A percentile compares a stretch with the other conserved stretches of the same genome.
These are phyloP conservation scores for Hippophae tibetana DNA, from an alignment of 306 rosid species.

Conservation along the genomic window DNA sequence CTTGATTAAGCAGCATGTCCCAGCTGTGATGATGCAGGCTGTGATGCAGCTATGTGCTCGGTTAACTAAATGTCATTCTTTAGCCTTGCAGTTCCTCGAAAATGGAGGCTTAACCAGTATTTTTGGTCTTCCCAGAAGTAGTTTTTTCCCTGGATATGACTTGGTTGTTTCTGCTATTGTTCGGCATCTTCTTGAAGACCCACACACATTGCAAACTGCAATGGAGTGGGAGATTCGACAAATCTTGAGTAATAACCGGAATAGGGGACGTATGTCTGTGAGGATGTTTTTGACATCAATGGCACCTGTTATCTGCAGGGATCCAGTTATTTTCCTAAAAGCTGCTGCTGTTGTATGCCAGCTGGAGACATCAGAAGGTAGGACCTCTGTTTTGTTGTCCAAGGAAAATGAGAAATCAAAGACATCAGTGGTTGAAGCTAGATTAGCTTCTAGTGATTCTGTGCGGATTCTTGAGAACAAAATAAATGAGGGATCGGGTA, in stretches of 20 bases:
- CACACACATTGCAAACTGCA: slow-evolving; percentile 89
- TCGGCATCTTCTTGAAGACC: slow-evolving; percentile 98
- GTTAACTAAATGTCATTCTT: slow-evolving; percentile 76
- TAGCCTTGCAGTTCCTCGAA: slow-evolving; percentile 85
- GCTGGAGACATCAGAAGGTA: slow-evolving; percentile 85
- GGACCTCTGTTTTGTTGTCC: slow-evolving; percentile 64
- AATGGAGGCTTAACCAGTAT: slow-evolving; percentile 81
- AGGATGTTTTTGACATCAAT: slow-evolving; percentile 73
- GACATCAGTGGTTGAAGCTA: slow-evolving; percentile 49
- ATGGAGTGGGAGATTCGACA: slow-evolving; percentile 96
- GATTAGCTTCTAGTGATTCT: slow-evolving; percentile 62
- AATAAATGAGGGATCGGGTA: slow-evolving; percentile 67
- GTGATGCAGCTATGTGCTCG: slow-evolving; percentile 90
- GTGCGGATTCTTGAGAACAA: slow-evolving; percentile 74
- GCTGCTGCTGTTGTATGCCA: slow-evolving; percentile 89
- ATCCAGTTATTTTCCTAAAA: slow-evolving; percentile 89
- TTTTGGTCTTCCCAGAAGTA: slow-evolving; percentile 69
- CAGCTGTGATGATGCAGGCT: slow-evolving; percentile 96
- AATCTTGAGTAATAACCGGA: slow-evolving; percentile 70
- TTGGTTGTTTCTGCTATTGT: slow-evolving; percentile 91
- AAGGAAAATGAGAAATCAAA: slow-evolving; percentile 79
- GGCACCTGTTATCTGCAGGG: slow-evolving; percentile 93
- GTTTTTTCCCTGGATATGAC: slow-evolving; percentile 96
- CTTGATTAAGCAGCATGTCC: slow-evolving; percentile 82
- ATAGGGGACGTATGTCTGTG: slow-evolving; percentile 70